Percentiles rank a stretch among this genome's conserved stretches.
These are phyloP conservation scores for Aspergillus intermedius DNA, from an alignment of 2,329 filamentous ascomycete species.

Conservation along the genomic window DNA sequence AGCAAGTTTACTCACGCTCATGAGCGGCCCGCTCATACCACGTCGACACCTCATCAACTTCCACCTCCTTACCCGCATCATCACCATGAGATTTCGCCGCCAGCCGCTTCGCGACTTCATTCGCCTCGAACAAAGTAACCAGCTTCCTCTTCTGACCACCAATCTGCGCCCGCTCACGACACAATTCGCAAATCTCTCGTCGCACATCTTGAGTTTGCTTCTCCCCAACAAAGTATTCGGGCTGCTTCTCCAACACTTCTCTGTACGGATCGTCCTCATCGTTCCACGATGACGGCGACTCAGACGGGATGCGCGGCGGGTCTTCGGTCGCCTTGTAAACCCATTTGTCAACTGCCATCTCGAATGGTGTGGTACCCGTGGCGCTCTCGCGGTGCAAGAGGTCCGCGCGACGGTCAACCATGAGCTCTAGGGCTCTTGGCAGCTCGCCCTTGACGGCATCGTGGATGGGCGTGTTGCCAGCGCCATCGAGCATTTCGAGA, in stretches of 20 bases:
- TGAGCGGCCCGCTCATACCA: slow-evolving; percentile 1
- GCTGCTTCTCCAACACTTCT: not conserved
- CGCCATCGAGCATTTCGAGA: slow-evolving; percentile 39
- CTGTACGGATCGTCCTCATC: not conserved
- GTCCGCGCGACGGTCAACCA: slow-evolving; percentile 50
- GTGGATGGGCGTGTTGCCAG: slow-evolving; percentile 41
- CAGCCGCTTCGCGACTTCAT: slow-evolving; percentile 52
- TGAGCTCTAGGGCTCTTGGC: slow-evolving; percentile 48
- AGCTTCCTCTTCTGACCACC: slow-evolving; percentile 43
- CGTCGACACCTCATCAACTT: slow-evolving; percentile 3
- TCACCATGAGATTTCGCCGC: slow-evolving; percentile 15
- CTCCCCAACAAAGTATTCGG: slow-evolving; percentile 7
- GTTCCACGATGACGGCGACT: not conserved
- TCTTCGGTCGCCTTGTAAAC: slow-evolving; percentile 13
- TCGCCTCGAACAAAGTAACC: slow-evolving; percentile 54
- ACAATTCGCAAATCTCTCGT: slow-evolving; percentile 31
- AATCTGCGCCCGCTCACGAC: slow-evolving; percentile 21
- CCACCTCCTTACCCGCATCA: not conserved
- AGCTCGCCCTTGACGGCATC: slow-evolving; percentile 39
- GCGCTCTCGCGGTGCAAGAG: slow-evolving; percentile 67
- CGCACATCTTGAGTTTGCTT: slow-evolving; percentile 3
- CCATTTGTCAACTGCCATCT: slow-evolving; percentile 37
- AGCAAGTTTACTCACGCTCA: not conserved
- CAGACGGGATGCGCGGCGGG: slow-evolving; percentile 6
- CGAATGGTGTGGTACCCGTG: slow-evolving; percentile 65